phyloP scores from a whole-genome alignment of 2,329 filamentous ascomycete species.

The Rhinocladiella similis region DNA sequence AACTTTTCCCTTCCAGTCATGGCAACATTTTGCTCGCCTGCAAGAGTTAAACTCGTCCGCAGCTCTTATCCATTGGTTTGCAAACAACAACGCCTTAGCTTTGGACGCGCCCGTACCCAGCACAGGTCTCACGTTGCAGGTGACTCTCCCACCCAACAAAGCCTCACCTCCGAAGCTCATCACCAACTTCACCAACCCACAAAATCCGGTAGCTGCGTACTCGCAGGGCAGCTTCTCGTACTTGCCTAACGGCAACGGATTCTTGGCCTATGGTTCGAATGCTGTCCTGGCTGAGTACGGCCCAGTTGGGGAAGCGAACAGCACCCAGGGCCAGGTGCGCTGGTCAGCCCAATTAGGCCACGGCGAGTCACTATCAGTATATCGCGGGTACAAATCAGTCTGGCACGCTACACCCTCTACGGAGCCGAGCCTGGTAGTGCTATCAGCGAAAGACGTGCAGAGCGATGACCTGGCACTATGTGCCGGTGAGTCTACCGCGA shows the following conservation, averaged over 20 bases:
- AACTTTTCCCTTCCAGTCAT: slow-evolving; percentile 2
- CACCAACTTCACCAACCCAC: slow-evolving; percentile 7
- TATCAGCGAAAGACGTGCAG: background rate
- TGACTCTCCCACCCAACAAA: slow-evolving; percentile 7
- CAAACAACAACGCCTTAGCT: slow-evolving; percentile 3
- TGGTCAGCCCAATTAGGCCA: slow-evolving; percentile 37
- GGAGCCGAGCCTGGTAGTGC: slow-evolving; percentile 31
- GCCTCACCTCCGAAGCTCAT: slow-evolving; percentile 6
- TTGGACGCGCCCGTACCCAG: background rate
- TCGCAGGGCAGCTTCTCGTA: slow-evolving; percentile 41
- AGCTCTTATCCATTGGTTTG: slow-evolving; percentile 6
- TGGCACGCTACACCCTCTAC: slow-evolving; percentile 41
- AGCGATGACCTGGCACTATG: slow-evolving; percentile 34
- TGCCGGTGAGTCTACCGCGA: slow-evolving; percentile 29
- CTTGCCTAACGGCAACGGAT: slow-evolving; percentile 38
- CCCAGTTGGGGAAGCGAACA: too few relatives aligned
- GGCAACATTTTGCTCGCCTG: slow-evolving; percentile 10
- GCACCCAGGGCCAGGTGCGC: slow-evolving; percentile 12
- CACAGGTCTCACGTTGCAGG: background rate
- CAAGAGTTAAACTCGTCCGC: slow-evolving; percentile 4
- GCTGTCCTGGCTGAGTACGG: slow-evolving; percentile 39
- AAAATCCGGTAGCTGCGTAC: background rate
- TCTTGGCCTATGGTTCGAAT: slow-evolving; percentile 42
- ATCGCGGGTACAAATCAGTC: slow-evolving; percentile 40
- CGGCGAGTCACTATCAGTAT: slow-evolving; percentile 35